Base-by-base conservation (phyloP, 129 eudicot species). In the Oenanthe sinensis region DNA sequence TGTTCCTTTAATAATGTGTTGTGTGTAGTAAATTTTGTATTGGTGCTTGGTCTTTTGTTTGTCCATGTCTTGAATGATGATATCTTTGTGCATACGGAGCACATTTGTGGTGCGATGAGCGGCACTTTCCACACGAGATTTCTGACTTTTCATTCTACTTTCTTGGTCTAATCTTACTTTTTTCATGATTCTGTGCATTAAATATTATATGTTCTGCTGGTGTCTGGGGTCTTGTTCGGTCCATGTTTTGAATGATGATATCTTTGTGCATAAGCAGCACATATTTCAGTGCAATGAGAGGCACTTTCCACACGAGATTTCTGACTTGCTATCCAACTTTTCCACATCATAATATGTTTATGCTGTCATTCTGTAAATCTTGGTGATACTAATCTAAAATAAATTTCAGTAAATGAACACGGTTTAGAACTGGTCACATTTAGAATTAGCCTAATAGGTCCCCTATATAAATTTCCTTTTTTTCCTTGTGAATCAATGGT, bases 41-140 rank as follows among this genome's bases (percentile, higher is more conserved):
- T 6, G 39, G 10, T 44, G 10, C 33, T 73, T 73, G 39, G 55
- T 48, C 39, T 10, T 11, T 22, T 73, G 19, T 73, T 73, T 22
- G 55, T 73, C 17, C 1, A 22, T 44, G 8, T 12, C 19, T 73
- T 42, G 83, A 73, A 83, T 83, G 85, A 83, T 78, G 85, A 83
- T 26, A 63, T 78, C 82, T 74, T 74, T 74, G 82, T 83, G 85
- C 85, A 83, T 26, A 78, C 65, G 85, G 80, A 83, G 82, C 85
- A 46, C 78, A 28, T 22, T 2, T 43, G 28, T 42, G 19, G 70
- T 83, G 86, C 86, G 45, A 44, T 83, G 86, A 83, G 83, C 86
- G 73, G 86, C 86, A 79, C 83, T 83, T 83, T 83, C 83, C 86
- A 83, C 86, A 83, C 86, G 86, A 83, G 86, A 83, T 83, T 83